Percentiles rank a stretch among this genome's conserved stretches.
These are phyloP conservation scores for Aspergillus aculeatus DNA, from an alignment of 2,329 filamentous ascomycete species.

Conservation along the genomic window DNA sequence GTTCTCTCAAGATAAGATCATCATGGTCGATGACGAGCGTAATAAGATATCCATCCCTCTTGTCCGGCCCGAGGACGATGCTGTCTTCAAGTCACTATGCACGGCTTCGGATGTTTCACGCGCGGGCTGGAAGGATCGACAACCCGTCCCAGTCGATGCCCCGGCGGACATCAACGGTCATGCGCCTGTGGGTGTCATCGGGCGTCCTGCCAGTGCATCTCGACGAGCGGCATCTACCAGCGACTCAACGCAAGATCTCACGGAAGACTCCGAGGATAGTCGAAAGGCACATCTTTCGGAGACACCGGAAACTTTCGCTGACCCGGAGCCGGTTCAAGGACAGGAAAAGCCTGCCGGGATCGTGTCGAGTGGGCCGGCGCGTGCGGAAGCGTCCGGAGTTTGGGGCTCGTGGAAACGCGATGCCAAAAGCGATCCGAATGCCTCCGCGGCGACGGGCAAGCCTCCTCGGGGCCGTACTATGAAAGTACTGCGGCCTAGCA, in stretches of 20 bases:
- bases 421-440: constrained; percentile 28
- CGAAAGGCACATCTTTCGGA: constrained; percentile 20
- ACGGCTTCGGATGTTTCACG: constrained; percentile 48
- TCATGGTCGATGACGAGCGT: constrained; percentile 79
- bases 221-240: constrained; percentile 29
- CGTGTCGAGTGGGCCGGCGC: constrained; percentile 25
- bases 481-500: constrained; percentile 84
- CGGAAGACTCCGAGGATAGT: constrained; percentile 24
- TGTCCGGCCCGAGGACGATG: constrained; percentile 85
- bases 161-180: constrained; percentile 22
- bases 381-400: constrained; percentile 53
- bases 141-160: constrained; percentile 1
- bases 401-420: constrained; percentile 70
- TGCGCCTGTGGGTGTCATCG: constrained; percentile 34
- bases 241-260: constrained; percentile 23
- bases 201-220: constrained; percentile 25
- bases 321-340: constrained; percentile 15
- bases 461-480: constrained; percentile 66
- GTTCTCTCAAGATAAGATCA: constrained; percentile 87
- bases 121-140: constrained; percentile 7
- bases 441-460: constrained; percentile 57
- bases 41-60: constrained; percentile 88
- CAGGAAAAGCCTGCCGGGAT: constrained; percentile 26
- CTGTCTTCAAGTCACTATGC: constrained; percentile 72
- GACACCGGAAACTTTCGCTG: constrained; percentile 6